A percentile compares a stretch with the other conserved stretches of the same genome.
Conservation (phyloP, 2,329 filamentous ascomycete species). For the Ambrosiella cleistominuta region DNA sequence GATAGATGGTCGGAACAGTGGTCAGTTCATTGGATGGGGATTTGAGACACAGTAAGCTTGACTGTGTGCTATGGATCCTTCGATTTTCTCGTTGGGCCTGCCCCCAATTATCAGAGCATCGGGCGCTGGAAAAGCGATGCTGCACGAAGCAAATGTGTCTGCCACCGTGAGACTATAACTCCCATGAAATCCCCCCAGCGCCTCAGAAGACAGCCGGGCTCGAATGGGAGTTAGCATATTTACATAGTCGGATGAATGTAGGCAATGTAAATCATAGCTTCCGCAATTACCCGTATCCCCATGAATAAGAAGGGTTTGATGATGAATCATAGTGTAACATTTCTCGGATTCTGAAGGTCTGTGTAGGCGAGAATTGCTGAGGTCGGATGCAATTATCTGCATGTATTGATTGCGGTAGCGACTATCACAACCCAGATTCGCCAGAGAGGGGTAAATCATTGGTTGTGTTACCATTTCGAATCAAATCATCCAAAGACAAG, state of each 20-base stretch:
- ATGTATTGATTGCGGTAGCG: background rate
- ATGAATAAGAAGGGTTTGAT: background rate
- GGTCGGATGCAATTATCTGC: background rate
- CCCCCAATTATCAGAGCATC: background rate
- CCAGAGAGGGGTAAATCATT: background rate
- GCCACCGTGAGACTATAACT: background rate
- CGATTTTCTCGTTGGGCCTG: background rate
- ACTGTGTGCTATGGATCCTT: background rate
- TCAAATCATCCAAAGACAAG: too few species aligned
- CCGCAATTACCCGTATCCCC: too few species aligned
- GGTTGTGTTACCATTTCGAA: too few species aligned
- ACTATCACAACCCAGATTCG: background rate
- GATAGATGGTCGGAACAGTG: background rate
- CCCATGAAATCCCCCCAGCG: background rate
- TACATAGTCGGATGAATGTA: too few species aligned
- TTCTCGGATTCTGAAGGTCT: background rate
- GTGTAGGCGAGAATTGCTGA: background rate
- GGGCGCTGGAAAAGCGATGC: background rate
- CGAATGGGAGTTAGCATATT: background rate
- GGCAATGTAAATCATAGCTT: too few species aligned
- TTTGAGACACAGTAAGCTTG: background rate
- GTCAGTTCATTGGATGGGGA: constrained; percentile 2
- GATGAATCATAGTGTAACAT: background rate
- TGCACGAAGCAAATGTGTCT: background rate
- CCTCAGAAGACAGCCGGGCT: background rate